These are phyloP conservation scores for Allium sativum DNA, from an alignment of 106 monocot genomes.

Conservation along the genomic window DNA sequence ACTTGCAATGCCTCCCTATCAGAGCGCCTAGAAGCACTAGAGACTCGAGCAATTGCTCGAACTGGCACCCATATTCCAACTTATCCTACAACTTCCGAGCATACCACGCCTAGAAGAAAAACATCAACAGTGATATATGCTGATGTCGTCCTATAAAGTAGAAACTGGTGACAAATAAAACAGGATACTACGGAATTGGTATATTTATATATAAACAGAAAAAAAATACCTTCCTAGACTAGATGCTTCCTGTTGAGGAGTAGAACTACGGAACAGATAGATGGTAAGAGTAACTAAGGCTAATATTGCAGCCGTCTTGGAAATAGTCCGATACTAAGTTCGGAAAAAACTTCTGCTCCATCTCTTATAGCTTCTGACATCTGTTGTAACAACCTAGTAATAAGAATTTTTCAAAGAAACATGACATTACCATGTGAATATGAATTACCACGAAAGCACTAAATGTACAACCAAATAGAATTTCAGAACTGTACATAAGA, in stretches of 20 bases:
- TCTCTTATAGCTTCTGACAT: conserved; percentile 98
- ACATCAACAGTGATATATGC: conserved; percentile 88
- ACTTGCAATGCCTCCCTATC: conserved; percentile 98
- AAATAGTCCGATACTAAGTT: conserved; percentile 96
- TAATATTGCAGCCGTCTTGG: conserved; percentile 84
- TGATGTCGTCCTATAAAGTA: conserved; percentile 43
- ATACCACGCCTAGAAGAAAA: conserved; percentile 91
- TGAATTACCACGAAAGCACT: too few relatives aligned
- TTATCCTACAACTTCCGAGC: conserved; percentile 94
- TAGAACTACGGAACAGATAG: conserved; percentile 78
- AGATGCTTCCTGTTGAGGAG: conserved; percentile 91
- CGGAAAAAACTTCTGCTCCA: conserved; percentile 96
- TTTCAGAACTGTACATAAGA: too few relatives aligned
- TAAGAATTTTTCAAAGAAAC: conserved; percentile 1
- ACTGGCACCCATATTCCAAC: conserved; percentile 99
- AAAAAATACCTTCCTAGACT: conserved; percentile 65
- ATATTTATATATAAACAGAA: not conserved
- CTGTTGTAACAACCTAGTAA: conserved; percentile 23
- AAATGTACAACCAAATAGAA: too few relatives aligned
- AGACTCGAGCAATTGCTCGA: conserved; percentile 94
- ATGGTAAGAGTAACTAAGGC: conserved; percentile 77
- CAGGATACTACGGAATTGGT: conserved; percentile 1
- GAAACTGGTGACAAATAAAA: conserved; percentile 1
- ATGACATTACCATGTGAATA: too few relatives aligned
- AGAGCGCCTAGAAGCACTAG: conserved; percentile 94